Percentiles rank a stretch among this genome's conserved stretches.
phyloP scores from a whole-genome alignment of 2,329 filamentous ascomycete genomes.

The Bipolaris gigantea region DNA sequence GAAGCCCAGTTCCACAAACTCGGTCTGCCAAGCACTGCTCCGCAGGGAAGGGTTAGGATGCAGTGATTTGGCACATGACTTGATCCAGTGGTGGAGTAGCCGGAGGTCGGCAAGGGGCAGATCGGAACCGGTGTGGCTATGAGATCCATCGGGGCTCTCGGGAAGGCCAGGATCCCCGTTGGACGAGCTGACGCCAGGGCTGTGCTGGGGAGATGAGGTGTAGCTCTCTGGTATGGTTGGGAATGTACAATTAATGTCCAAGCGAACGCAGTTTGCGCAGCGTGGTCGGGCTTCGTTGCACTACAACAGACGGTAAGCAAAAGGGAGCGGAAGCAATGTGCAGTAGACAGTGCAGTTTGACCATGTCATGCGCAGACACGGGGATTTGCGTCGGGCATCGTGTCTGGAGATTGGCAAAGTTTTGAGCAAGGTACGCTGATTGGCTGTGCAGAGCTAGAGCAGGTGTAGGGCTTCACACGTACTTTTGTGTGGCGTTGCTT shows the following conservation, averaged over 20 bases:
- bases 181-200: constrained; percentile 16
- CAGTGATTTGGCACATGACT: constrained; percentile 25
- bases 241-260: constrained; percentile 38
- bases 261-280: constrained; percentile 35
- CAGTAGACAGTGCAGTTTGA: not conserved
- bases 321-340: not conserved
- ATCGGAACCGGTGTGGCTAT: constrained; percentile 14
- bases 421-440: constrained; percentile 7
- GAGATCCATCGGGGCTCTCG: constrained; percentile 11
- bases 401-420: not conserved
- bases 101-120: constrained; percentile 34
- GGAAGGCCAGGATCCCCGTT: constrained; percentile 2
- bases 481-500: constrained; percentile 41
- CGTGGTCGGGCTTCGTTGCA: constrained; percentile 37
- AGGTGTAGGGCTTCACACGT: constrained; percentile 4
- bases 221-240: constrained; percentile 23
- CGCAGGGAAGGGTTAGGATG: constrained; percentile 18
- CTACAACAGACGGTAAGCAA: constrained; percentile 17
- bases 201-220: constrained; percentile 21
- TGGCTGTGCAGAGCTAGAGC: constrained; percentile 3
- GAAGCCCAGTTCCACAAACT: constrained; percentile 30
- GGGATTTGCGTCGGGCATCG: not conserved
- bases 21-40: constrained; percentile 21
- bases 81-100: constrained; percentile 35
- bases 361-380: not conserved